Evolutionary conservation across 805 yeast genomes (phyloP), one percentile per base, ranked within the genome.

Genomic region (Grigorovia yakushimaensis): DNA sequence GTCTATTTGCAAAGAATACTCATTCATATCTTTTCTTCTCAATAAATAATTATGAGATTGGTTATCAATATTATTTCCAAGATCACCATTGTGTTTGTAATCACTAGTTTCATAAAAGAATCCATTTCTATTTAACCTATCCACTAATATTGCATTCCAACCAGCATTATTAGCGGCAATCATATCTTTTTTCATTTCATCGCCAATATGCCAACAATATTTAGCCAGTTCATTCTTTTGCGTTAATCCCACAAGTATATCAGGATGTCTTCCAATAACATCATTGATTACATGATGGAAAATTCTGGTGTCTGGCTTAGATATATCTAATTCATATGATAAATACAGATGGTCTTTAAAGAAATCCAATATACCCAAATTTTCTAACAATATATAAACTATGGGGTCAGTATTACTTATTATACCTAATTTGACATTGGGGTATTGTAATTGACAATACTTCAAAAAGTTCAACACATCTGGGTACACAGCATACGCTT

Each of bases 141-240:
- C 84, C 4, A 81, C 47, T 21, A 76, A 62, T 0, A 83, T 65
- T 5, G 82, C 79, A 46, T 76, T 78, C 78, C 87, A 76, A 0
- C 88, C 88, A 1, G 81, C 72, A 22, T 62, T 59, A 17, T 66
- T 59, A 0, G 81, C 70, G 2, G 80, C 83, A 13, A 66, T 55
- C 47, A 75, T 67, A 58, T 83, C 91, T 44, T 77, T 76, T 7
- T 62, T 63, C 36, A 70, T 60, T 52, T 75, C 78, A 57, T 83
- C 89, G 0, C 91, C 91, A 43, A 82, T 64, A 58, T 83, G 91
- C 85, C 84, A 82, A 43, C 69, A 60, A 11, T 55, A 51, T 9
- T 47, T 43, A 27, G 57, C 49, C 45, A 64, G 48, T 13, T 57
- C 53, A 15, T 55, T 51, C n/a, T 33, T 33, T 7, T 33, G 18